These are phyloP conservation scores for Rhododendron griersonianum DNA, from an alignment of 148 eudicot species.

Conservation along the genomic window DNA sequence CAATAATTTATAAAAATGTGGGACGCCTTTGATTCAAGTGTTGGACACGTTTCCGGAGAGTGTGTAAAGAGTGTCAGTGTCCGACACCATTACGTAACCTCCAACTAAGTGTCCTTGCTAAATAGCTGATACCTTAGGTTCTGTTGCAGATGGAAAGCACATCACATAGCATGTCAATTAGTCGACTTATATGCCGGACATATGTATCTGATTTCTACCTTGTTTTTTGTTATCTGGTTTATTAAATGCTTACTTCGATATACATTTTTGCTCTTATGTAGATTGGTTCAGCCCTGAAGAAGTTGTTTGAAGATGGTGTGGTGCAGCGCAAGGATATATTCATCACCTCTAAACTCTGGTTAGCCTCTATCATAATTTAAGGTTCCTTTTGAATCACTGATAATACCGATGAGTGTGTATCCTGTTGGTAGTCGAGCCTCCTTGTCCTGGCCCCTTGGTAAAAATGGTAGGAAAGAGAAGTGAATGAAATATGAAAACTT, in stretches of 20 bases:
- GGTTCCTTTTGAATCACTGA: neutral
- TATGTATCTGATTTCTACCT: neutral
- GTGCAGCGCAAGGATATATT: slow-evolving; percentile 55
- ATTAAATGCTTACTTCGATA: neutral
- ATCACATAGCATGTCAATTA: neutral
- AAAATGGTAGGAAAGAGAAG: neutral
- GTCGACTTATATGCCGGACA: neutral
- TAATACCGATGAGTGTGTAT: neutral
- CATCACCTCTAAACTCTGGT: slow-evolving; percentile 66
- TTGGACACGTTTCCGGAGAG: neutral
- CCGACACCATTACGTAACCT: neutral
- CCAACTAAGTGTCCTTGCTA: neutral
- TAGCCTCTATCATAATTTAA: neutral
- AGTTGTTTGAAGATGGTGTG: slow-evolving; percentile 44
- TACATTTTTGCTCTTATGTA: slow-evolving; percentile 9
- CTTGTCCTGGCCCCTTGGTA: neutral
- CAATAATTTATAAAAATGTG: no score
- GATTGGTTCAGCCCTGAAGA: slow-evolving; percentile 48
- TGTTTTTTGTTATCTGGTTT: neutral
- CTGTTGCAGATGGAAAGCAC: neutral
- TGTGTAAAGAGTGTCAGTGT: neutral
- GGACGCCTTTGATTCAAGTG: neutral
- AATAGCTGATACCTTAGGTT: neutral
- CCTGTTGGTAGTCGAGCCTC: neutral
- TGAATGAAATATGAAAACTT: neutral